Evolutionary conservation across 441 rosid genomes (phyloP).

Genomic region (Dalechampia spathulata): DNA sequence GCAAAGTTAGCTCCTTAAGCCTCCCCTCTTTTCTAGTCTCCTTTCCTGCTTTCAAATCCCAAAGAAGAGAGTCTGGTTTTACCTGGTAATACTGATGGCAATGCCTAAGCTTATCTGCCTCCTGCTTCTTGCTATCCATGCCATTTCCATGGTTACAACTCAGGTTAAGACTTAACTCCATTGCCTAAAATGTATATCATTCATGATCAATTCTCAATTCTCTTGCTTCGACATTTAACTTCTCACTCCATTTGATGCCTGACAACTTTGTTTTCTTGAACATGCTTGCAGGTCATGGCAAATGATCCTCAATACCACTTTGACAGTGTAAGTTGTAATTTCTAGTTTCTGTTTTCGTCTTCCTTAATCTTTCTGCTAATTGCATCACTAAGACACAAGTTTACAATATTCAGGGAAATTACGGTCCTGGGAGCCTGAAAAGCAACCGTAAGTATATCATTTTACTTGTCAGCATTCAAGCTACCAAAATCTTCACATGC

Average conservation of each 20-base stretch:
- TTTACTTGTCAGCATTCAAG: no score
- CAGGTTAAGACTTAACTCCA: neutral
- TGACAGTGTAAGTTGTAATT: constrained; percentile 30
- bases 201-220: neutral
- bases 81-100: constrained; percentile 10
- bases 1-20: neutral
- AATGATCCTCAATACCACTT: constrained; percentile 30
- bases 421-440: constrained; percentile 52
- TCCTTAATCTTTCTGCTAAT: neutral
- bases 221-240: neutral
- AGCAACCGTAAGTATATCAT: constrained; percentile 35
- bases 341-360: neutral
- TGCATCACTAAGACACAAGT: neutral
- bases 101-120: constrained; percentile 25
- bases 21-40: neutral
- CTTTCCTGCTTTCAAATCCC: neutral
- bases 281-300: constrained; percentile 30
- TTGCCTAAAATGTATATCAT: neutral
- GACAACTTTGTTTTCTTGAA: neutral
- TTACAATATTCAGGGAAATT: constrained; percentile 22
- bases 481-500: no score
- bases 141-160: constrained; percentile 25
- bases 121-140: constrained; percentile 27
- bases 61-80: constrained; percentile 4
- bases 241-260: no score